Percentiles rank a stretch among this genome's conserved stretches.
Conservation (phyloP, 176 grass and related monocot genomes). For the Ensete ventricosum region DNA sequence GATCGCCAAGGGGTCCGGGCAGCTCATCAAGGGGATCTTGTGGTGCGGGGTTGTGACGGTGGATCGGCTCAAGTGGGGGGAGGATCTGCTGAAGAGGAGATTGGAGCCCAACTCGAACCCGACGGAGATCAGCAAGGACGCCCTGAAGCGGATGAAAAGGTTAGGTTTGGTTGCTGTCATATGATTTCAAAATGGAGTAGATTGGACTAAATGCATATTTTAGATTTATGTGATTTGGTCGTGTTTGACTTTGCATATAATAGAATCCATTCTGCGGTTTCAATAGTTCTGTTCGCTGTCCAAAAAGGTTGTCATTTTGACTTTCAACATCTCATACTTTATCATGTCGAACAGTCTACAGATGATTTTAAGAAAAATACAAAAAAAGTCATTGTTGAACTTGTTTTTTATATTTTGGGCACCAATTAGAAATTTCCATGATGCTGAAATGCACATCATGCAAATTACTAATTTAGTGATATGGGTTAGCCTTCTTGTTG, state of each 20-base stretch:
- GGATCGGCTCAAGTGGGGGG: constrained; percentile 45
- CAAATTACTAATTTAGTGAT: too few relatives aligned
- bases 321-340: neutral
- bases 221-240: neutral
- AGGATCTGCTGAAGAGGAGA: constrained; percentile 47
- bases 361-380: too few relatives aligned
- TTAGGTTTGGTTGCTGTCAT: constrained; percentile 14
- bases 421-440: too few relatives aligned
- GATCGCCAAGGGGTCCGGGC: constrained; percentile 62
- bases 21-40: constrained; percentile 72
- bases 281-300: neutral
- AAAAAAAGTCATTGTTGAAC: too few relatives aligned
- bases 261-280: neutral
- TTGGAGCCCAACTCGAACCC: constrained; percentile 36
- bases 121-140: constrained; percentile 49
- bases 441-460: too few relatives aligned
- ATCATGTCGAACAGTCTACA: neutral
- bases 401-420: too few relatives aligned
- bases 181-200: too few relatives aligned
- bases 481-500: too few relatives aligned
- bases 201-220: neutral
- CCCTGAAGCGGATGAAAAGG: constrained; percentile 90
- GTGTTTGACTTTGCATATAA: neutral
- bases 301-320: neutral
- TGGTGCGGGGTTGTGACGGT: constrained; percentile 90